Percentiles rank a stretch among this genome's conserved stretches.
These are phyloP conservation scores for Pseudevernia furfuracea DNA, from an alignment of 495 filamentous ascomycete species.

Conservation along the genomic window DNA sequence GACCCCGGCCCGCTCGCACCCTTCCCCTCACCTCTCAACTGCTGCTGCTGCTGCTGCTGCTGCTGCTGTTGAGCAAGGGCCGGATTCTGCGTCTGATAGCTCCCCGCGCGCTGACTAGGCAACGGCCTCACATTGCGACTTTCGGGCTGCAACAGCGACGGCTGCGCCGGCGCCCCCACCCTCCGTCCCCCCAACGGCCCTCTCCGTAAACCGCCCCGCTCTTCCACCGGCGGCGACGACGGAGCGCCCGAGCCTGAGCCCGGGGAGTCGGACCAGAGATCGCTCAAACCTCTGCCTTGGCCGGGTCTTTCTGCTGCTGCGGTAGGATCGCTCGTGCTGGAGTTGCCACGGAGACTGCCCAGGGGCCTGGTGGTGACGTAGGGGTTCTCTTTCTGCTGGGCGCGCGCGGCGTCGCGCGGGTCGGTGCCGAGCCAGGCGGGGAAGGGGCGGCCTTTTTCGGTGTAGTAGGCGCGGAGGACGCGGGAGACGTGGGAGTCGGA, in stretches of 20 bases:
- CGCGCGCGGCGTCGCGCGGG: constrained; percentile 57
- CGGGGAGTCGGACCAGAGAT: constrained; percentile 72
- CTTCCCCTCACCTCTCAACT: constrained; percentile 40
- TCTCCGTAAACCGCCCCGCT: constrained; percentile 48
- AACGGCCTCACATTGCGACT: constrained; percentile 49
- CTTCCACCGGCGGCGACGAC: constrained; percentile 38
- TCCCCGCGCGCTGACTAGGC: constrained; percentile 63
- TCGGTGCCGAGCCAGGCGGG: constrained; percentile 86
- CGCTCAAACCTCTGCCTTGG: constrained; percentile 53
- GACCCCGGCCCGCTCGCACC: constrained; percentile 36
- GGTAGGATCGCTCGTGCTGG: constrained; percentile 25
- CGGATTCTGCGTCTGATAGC: constrained; percentile 49
- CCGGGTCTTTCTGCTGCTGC: constrained; percentile 32
- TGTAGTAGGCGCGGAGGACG: constrained; percentile 91
- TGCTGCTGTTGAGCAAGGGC: constrained; percentile 24
- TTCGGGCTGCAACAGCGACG: constrained; percentile 32
- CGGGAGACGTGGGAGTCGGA: constrained; percentile 92
- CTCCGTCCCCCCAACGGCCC: constrained; percentile 26
- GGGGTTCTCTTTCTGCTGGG: constrained; percentile 42
- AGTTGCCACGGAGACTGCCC: constrained; percentile 35
- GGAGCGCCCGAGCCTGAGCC: constrained; percentile 29
- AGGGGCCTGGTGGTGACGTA: constrained; percentile 43
- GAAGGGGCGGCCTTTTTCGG: constrained; percentile 73
- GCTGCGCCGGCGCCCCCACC: constrained; percentile 25
- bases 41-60: constrained; percentile 29